Conservation (phyloP, 306 rosid species). For the Pachyrhizus erosus region DNA sequence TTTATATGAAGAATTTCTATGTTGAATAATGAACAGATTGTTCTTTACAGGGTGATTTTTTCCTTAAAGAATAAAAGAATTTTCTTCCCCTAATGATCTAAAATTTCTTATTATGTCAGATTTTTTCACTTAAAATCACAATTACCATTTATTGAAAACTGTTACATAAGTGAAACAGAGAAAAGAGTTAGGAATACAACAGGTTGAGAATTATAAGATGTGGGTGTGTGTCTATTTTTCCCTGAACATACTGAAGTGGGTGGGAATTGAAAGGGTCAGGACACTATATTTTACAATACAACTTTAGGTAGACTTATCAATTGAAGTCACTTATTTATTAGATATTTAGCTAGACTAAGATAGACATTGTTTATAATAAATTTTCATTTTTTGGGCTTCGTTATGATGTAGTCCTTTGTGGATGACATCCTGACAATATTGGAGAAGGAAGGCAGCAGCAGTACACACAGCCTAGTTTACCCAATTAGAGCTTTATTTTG, state of each 20-base stretch:
- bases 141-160: conserved; percentile 27
- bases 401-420: background rate
- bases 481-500: background rate
- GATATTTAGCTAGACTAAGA: conserved; percentile 4
- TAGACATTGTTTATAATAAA: background rate
- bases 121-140: background rate
- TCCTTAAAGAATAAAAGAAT: background rate
- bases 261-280: background rate
- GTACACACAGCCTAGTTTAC: background rate
- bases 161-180: background rate
- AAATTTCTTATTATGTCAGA: background rate
- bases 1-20: conserved; percentile 7
- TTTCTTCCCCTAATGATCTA: background rate
- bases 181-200: background rate
- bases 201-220: background rate
- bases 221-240: background rate
- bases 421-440: background rate
- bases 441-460: background rate
- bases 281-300: background rate
- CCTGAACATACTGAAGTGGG: background rate
- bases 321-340: background rate
- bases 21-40: conserved; percentile 19
- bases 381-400: background rate
- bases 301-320: background rate
- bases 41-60: conserved; percentile 12